Percentiles rank a stretch among this genome's conserved stretches.
Conservation (phyloP, 306 rosid species). For the Fragaria nilgerrensis region DNA sequence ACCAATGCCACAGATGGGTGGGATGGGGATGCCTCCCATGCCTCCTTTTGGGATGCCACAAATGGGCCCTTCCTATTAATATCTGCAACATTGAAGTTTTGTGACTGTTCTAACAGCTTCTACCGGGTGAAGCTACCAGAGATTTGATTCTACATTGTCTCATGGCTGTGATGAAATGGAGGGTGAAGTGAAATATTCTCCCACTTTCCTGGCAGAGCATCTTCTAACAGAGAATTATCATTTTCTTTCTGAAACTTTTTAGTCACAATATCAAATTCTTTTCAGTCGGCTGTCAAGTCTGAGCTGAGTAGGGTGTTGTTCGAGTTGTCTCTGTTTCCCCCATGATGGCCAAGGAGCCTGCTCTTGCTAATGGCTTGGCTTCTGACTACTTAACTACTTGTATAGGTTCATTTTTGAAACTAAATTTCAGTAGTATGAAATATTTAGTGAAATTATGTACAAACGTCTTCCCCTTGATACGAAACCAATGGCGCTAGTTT, state of each 20-base stretch:
- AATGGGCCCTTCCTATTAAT: slow-evolving; percentile 53
- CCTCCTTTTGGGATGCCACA: slow-evolving; percentile 91
- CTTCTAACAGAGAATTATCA: neutral
- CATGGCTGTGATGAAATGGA: neutral
- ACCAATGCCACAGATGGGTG: slow-evolving; percentile 60
- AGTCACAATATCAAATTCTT: neutral
- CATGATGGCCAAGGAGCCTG: slow-evolving; percentile 4
- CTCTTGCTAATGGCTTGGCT: neutral
- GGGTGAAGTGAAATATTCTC: neutral
- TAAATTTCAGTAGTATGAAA: neutral
- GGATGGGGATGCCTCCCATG: slow-evolving; percentile 94
- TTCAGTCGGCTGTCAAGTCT: neutral
- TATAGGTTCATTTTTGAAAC: slow-evolving; percentile 14
- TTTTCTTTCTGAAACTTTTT: neutral
- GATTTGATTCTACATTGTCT: neutral
- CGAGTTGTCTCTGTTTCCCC: slow-evolving; percentile 2
- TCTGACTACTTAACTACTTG: slow-evolving; percentile 1
- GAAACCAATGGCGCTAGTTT: neutral
- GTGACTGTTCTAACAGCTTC: slow-evolving; percentile 4
- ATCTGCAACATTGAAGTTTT: neutral
- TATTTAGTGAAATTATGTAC: neutral
- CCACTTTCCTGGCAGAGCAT: slow-evolving; percentile 8
- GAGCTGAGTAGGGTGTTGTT: slow-evolving; percentile 18
- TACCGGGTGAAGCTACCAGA: neutral
- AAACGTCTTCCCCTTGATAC: neutral